Conservation (phyloP, 2,329 filamentous ascomycete genomes). For the Alternaria arbusti region DNA sequence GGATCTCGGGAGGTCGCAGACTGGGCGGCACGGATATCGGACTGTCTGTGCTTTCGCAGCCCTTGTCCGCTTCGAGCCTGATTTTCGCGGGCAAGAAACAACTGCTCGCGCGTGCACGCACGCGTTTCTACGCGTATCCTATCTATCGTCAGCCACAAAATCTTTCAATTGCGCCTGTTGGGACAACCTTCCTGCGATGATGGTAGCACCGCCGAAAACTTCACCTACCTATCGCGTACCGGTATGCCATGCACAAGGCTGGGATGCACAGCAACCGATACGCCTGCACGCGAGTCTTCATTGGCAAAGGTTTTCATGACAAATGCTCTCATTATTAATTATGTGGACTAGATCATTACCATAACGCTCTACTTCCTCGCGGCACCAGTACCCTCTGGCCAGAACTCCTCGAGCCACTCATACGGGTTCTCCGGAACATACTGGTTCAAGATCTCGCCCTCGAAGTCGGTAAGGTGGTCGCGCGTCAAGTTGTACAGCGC, state of each 20-base stretch:
- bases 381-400: conserved; percentile 14
- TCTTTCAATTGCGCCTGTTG: no score
- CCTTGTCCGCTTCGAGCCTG: background rate
- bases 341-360: background rate
- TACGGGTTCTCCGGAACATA: conserved; percentile 31
- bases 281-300: background rate
- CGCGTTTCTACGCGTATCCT: no score
- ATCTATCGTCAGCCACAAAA: background rate
- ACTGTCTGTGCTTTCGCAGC: background rate
- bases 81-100: background rate
- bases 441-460: conserved; percentile 23
- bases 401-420: conserved; percentile 30
- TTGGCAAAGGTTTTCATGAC: background rate
- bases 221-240: background rate
- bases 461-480: conserved; percentile 29
- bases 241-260: background rate
- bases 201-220: background rate
- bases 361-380: background rate
- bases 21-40: background rate
- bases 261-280: background rate
- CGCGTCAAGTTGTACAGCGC: conserved; percentile 34
- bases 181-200: background rate
- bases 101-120: background rate
- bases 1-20: background rate
- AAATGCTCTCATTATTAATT: background rate